phyloP scores from a whole-genome alignment of 352 stramenopile genomes.

The Phytopythium aichiense region DNA sequence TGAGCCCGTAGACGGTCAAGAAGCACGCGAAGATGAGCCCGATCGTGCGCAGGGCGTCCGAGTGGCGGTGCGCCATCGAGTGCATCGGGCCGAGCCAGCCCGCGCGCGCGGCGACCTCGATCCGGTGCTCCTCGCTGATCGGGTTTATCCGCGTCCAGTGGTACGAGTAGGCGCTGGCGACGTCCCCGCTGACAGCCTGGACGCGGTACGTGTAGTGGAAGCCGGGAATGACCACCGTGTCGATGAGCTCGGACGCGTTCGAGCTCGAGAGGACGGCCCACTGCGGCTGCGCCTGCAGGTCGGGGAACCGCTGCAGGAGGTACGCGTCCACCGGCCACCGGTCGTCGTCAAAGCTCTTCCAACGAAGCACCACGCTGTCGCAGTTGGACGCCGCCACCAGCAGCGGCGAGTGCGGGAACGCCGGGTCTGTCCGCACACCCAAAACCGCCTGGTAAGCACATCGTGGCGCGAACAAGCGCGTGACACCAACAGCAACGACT shows the following conservation, averaged over 20 bases:
- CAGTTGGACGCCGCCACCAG: constrained; percentile 33
- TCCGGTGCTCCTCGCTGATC: neutral
- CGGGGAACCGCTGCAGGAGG: constrained; percentile 41
- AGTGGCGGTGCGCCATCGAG: constrained; percentile 10
- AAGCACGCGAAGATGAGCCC: constrained; percentile 51
- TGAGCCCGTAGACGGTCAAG: constrained; percentile 48
- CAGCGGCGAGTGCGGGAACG: constrained; percentile 41
- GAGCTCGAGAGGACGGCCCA: constrained; percentile 40
- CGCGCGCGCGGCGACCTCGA: constrained; percentile 4
- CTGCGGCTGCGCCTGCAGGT: constrained; percentile 18
- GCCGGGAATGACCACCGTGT: constrained; percentile 20
- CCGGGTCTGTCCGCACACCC: constrained; percentile 23
- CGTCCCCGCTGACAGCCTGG: constrained; percentile 30
- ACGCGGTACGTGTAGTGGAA: constrained; percentile 46
- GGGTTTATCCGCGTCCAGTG: constrained; percentile 19
- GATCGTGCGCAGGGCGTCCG: constrained; percentile 36
- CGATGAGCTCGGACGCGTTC: constrained; percentile 29
- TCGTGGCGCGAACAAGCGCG: neutral
- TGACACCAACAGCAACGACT: neutral
- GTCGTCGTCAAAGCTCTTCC: constrained; percentile 38
- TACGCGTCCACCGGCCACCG: constrained; percentile 42
- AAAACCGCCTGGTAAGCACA: neutral
- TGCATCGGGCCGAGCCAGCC: constrained; percentile 6
- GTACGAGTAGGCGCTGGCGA: constrained; percentile 43
- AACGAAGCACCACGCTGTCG: constrained; percentile 37